A percentile compares a stretch with the other conserved stretches of the same genome.
Evolutionary conservation across 108 stramenopile species (phyloP).

Genomic region (Pseudonitzschia multistriata): DNA sequence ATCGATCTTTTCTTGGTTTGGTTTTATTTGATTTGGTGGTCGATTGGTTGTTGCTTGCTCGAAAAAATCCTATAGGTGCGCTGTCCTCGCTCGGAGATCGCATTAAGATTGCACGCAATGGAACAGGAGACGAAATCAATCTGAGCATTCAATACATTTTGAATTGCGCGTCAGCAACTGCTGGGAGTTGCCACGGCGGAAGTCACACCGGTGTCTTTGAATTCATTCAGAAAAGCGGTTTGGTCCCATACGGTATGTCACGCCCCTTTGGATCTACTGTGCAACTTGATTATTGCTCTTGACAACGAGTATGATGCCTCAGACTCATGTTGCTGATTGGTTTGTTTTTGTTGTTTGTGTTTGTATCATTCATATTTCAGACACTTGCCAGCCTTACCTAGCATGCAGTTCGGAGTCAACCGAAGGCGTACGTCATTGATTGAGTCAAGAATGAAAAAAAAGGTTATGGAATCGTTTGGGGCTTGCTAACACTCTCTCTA

Average conservation of each 20-base stretch:
- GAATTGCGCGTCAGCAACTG: slow-evolving; percentile 69
- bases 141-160: slow-evolving; percentile 57
- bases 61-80: slow-evolving; percentile 43
- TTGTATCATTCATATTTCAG: slow-evolving; percentile 35
- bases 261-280: background rate
- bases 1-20: no score
- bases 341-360: background rate
- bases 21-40: no score
- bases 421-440: slow-evolving; percentile 39
- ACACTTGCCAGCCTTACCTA: slow-evolving; percentile 78
- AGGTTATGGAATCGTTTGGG: background rate
- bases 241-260: slow-evolving; percentile 68
- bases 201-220: slow-evolving; percentile 74
- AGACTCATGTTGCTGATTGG: background rate
- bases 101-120: slow-evolving; percentile 84
- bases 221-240: slow-evolving; percentile 57
- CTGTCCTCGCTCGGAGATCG: slow-evolving; percentile 81
- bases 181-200: slow-evolving; percentile 68
- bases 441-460: background rate
- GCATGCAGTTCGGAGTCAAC: slow-evolving; percentile 79
- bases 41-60: no score
- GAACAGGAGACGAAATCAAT: slow-evolving; percentile 61
- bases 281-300: background rate
- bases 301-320: no score
- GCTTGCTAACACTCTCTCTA: background rate